These are phyloP conservation scores for Phytophthora citricola DNA, from an alignment of 352 stramenopile genomes.

Conservation along the genomic window DNA sequence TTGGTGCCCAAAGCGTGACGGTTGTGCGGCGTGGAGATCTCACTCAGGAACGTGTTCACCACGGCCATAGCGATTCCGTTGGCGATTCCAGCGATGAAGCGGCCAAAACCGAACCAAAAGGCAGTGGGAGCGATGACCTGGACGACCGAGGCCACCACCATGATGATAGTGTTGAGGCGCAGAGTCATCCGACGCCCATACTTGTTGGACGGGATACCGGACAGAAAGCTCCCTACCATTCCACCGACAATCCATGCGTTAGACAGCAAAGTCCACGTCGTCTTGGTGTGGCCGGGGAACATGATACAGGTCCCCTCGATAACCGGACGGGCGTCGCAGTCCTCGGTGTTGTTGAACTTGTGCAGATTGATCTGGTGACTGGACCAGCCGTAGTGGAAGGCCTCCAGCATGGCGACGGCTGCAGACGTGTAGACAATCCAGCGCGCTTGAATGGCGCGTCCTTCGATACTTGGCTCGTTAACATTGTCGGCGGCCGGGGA, in stretches of 20 bases:
- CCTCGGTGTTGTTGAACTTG: conserved; percentile 50
- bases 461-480: conserved; percentile 11
- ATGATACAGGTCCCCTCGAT: conserved; percentile 55
- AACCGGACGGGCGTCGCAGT: conserved; percentile 46
- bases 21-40: conserved; percentile 52
- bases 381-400: conserved; percentile 65
- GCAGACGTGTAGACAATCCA: conserved; percentile 53
- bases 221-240: conserved; percentile 54
- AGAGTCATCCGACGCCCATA: conserved; percentile 56
- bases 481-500: conserved; percentile 5
- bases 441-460: conserved; percentile 9
- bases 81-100: conserved; percentile 46
- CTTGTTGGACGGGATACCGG: conserved; percentile 40
- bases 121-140: conserved; percentile 28
- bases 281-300: conserved; percentile 60
- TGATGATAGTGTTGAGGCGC: conserved; percentile 35
- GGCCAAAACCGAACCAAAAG: conserved; percentile 37
- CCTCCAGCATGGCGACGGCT: conserved; percentile 41
- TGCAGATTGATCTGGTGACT: conserved; percentile 58
- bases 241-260: conserved; percentile 66
- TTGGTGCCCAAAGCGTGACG: conserved; percentile 40
- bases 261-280: conserved; percentile 54
- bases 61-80: conserved; percentile 44
- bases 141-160: conserved; percentile 40
- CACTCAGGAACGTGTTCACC: conserved; percentile 44